Conservation (phyloP, 2,329 filamentous ascomycete species). For the Sclerotinia sclerotiorum region DNA sequence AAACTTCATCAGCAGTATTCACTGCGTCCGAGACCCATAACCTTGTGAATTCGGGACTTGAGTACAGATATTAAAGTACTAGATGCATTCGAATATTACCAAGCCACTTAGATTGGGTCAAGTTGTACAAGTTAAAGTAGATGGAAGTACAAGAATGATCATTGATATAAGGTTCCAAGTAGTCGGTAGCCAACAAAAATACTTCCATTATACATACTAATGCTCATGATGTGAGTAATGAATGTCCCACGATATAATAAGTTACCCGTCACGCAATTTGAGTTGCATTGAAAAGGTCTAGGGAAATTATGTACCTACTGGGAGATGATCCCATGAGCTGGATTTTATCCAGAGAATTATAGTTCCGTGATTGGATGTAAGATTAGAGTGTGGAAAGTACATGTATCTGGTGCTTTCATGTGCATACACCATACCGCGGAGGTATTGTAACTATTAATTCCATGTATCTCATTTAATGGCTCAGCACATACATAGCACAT, state of each 20-base stretch:
- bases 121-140: conserved; percentile 1
- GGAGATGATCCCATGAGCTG: not conserved
- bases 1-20: not conserved
- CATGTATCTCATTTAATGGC: conserved; percentile 5
- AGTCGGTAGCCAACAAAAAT: conserved; percentile 12
- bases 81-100: not conserved
- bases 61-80: not conserved
- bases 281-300: not conserved
- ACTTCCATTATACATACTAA: not conserved
- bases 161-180: conserved; percentile 3
- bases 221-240: conserved; percentile 8
- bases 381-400: not conserved
- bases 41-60: not conserved
- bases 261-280: not conserved
- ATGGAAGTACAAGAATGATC: conserved; percentile 8
- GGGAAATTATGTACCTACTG: not conserved
- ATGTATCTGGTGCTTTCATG: conserved; percentile 5
- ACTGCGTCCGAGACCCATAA: not conserved
- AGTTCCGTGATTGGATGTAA: not conserved
- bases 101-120: conserved; percentile 3
- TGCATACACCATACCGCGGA: conserved; percentile 6
- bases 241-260: conserved; percentile 7
- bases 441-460: not conserved
- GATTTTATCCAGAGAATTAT: not conserved
- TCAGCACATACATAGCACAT: conserved; percentile 18